phyloP scores from a whole-genome alignment of 2,329 filamentous ascomycete species.

The Colletotrichum horii region DNA sequence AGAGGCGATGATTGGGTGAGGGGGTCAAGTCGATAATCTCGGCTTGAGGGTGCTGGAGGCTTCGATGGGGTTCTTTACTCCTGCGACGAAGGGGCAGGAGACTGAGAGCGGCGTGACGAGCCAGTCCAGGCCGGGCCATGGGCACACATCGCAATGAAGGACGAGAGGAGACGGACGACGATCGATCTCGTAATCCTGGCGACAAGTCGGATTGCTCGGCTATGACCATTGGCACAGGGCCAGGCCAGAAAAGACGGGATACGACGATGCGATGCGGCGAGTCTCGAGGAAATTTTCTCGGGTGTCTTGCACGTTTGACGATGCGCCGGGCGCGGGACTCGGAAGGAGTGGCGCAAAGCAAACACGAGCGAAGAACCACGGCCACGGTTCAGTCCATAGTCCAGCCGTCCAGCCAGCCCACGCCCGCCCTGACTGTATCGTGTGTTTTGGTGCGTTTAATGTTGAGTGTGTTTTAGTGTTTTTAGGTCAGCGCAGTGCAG shows the following conservation, averaged over 20 bases:
- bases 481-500: neutral
- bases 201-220: neutral
- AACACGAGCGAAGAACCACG: neutral
- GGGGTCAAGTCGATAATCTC: neutral
- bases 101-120: neutral
- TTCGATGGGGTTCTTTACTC: neutral
- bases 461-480: neutral
- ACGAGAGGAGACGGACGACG: neutral
- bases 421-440: neutral
- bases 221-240: neutral
- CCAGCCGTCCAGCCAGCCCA: neutral
- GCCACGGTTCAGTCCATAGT: neutral
- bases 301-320: neutral
- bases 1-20: neutral
- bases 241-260: neutral
- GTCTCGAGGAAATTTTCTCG: neutral
- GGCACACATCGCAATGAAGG: neutral
- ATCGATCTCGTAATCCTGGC: neutral
- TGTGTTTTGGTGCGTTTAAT: neutral
- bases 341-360: neutral
- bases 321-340: neutral
- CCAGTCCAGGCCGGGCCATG: slow-evolving; percentile 2
- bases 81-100: neutral
- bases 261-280: neutral
- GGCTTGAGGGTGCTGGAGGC: neutral